phyloP scores from a whole-genome alignment of 345 rosid species.

The Sisymbrium irio region DNA sequence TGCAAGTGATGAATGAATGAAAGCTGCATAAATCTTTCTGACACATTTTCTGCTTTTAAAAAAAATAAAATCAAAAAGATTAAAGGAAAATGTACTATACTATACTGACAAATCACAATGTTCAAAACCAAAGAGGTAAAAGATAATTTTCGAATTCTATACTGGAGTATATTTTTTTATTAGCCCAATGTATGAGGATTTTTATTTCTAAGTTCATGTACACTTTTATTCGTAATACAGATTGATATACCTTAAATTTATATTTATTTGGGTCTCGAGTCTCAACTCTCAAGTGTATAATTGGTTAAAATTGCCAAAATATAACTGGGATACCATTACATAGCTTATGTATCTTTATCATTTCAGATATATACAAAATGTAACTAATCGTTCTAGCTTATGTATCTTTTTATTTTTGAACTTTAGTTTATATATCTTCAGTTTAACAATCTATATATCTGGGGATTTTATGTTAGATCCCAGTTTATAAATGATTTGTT shows the following conservation, averaged over 20 bases:
- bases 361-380: background rate
- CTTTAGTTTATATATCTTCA: background rate
- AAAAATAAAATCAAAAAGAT: background rate
- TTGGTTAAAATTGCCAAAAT: background rate
- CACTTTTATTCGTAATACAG: too few species aligned
- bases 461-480: background rate
- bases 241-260: background rate
- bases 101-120: conserved; percentile 9
- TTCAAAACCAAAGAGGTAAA: conserved; percentile 21
- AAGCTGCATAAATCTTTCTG: conserved; percentile 40
- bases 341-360: background rate
- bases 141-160: background rate
- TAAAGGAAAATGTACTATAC: conserved; percentile 14
- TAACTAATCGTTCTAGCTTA: background rate
- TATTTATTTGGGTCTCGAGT: background rate
- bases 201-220: background rate
- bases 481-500: background rate
- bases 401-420: background rate
- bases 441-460: background rate
- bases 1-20: conserved; percentile 49
- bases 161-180: background rate
- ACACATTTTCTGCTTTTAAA: conserved; percentile 26
- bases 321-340: background rate
- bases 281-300: background rate
- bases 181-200: background rate